phyloP scores from a whole-genome alignment of 495 filamentous ascomycete genomes.

The Lasiosphaeris hirsuta region DNA sequence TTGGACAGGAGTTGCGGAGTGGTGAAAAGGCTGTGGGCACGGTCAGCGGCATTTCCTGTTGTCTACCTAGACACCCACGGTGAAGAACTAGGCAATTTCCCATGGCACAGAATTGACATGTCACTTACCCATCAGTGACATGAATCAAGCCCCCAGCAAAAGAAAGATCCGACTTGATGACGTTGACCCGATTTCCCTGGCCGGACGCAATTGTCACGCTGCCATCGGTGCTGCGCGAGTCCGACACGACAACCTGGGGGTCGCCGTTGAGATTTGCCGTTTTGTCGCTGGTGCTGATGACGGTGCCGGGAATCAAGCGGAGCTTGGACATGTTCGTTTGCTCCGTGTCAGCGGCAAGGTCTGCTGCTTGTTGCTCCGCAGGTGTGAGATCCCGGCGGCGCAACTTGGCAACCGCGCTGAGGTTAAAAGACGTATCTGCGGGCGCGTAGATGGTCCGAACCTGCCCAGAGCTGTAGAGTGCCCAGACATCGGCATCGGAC shows the following conservation, averaged over 20 bases:
- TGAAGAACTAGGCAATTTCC: too few species aligned
- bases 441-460: constrained; percentile 35
- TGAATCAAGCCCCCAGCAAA: constrained; percentile 35
- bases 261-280: constrained; percentile 2
- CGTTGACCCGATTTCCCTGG: constrained; percentile 29
- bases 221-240: neutral
- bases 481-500: constrained; percentile 21
- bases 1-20: neutral
- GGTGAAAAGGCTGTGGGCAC: neutral
- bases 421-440: constrained; percentile 18
- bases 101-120: neutral
- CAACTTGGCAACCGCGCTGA: constrained; percentile 4
- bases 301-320: constrained; percentile 2
- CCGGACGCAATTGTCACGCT: constrained; percentile 23
- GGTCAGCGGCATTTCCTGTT: too few species aligned
- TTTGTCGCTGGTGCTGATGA: constrained; percentile 7
- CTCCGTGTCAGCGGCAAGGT: constrained; percentile 1
- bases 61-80: too few species aligned
- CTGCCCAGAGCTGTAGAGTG: constrained; percentile 24
- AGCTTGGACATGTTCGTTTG: constrained; percentile 3
- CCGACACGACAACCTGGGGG: constrained; percentile 4
- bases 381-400: constrained; percentile 9
- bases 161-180: constrained; percentile 31
- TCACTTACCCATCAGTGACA: constrained; percentile 29
- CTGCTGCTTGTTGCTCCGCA: neutral